A percentile compares a stretch with the other conserved stretches of the same genome.
These are phyloP conservation scores for Dioscorea cayenensis DNA, from an alignment of 116 monocot genomes.

Conservation along the genomic window DNA sequence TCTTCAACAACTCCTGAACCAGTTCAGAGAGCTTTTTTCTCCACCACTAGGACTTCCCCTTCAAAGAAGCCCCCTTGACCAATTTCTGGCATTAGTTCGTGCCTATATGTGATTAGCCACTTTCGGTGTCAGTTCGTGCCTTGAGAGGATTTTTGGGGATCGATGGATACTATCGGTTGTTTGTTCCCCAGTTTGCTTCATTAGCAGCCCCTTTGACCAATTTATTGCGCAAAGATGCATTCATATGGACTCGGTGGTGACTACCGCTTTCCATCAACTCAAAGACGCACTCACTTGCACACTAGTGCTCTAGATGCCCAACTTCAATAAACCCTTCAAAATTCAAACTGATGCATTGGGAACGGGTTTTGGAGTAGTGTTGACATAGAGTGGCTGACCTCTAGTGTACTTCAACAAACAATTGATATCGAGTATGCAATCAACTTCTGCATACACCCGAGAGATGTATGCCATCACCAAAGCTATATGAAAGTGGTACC, in stretches of 20 bases:
- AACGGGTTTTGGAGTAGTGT: neutral
- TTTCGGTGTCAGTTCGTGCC: neutral
- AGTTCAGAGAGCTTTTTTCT: neutral
- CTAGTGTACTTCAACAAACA: neutral
- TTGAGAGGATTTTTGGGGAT: neutral
- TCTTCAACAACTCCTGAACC: too few relatives aligned
- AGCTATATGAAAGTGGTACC: neutral
- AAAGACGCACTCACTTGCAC: neutral
- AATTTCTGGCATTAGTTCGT: neutral
- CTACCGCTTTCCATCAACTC: neutral
- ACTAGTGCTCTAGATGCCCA: neutral
- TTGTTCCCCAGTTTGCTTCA: neutral
- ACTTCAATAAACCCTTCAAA: neutral
- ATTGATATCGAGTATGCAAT: neutral
- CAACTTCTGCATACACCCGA: neutral
- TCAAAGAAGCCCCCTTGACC: neutral
- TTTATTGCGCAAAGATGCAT: neutral
- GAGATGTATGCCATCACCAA: neutral
- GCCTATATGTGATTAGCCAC: neutral
- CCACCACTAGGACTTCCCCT: neutral
- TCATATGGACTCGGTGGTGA: neutral
- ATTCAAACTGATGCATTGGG: neutral
- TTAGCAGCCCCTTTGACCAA: too few relatives aligned
- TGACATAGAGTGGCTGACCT: neutral
- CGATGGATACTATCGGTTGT: neutral